Evolutionary conservation across 805 yeast species (phyloP), one percentile per base, ranked within the genome.

Genomic region (Wickerhamomyces subpelliculosus): DNA sequence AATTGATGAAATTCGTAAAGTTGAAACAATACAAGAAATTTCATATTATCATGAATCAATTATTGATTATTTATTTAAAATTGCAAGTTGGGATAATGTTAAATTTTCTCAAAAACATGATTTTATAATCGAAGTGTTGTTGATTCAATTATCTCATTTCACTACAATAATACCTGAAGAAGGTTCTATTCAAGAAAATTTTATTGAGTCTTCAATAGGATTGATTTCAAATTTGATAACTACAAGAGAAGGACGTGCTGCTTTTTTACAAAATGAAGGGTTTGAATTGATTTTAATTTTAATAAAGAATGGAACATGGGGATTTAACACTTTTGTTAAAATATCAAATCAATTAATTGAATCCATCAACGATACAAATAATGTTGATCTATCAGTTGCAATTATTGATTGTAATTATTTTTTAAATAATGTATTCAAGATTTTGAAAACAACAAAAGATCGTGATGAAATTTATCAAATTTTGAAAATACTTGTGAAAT

Each of bases 251-350:
- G 54, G 52, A 3, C 38, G 38, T 20, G 38, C 44, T 3, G 22
- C 41, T 3, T 44, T 51, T 16, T 16, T 39, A 8, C 37, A 37
- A 14, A 35, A 45, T 32, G 52, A 49, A 35, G 56, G 54, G 8
- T 35, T 49, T 29, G 49, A 48, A 17, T 32, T 49, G 22, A 22
- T 46, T 2, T 22, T 38, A 10, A 19, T 41, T 8, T 21, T 49
- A 7, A 22, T 46, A 29, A 42, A 33, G 25, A 35, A 35, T 10
- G 39, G 36, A 5, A 20, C 26, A 5, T 34, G 43, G 38, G 48
- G 44, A 10, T 35, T 46, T 12, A 32, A 17, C 12, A 38, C 38
- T 2, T 46, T 47, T 26, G 26, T 44, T 6, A 41, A 43, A 17
- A 34, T 51, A 4, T 27, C 24, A 1, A 42, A 43, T 11, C n/a